phyloP scores from a whole-genome alignment of 192 early-diverging fungal genomes.

The Jimgerdemannia lactiflua region DNA sequence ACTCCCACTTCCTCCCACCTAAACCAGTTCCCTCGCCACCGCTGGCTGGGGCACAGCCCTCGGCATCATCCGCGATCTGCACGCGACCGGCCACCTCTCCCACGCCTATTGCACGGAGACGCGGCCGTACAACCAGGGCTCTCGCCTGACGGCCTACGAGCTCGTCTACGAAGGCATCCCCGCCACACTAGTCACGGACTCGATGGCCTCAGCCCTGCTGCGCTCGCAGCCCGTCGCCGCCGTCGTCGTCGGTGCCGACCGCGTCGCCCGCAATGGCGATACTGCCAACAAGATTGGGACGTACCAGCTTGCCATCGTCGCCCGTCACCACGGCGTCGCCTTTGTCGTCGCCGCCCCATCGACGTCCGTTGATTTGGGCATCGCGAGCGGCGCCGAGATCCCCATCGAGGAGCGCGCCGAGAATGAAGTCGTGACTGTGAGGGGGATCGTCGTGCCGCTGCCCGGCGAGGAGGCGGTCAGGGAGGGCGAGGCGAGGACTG shows the following conservation, averaged over 20 bases:
- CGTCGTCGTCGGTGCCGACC: conserved; percentile 95
- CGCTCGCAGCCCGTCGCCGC: conserved; percentile 62
- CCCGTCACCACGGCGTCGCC: conserved; percentile 73
- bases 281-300: conserved; percentile 99
- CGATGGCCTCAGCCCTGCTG: conserved; percentile 86
- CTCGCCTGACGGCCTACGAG: conserved; percentile 93
- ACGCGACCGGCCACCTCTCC: conserved; percentile 47
- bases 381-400: conserved; percentile 69
- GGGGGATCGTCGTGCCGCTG: conserved; percentile 41
- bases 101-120: conserved; percentile 96
- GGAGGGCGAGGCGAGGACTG: conserved; percentile 33
- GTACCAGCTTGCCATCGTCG: conserved; percentile 94
- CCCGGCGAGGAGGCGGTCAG: conserved; percentile 30
- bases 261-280: conserved; percentile 95
- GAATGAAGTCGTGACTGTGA: conserved; percentile 69
- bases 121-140: conserved; percentile 98
- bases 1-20: not conserved
- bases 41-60: conserved; percentile 91
- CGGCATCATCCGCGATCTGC: conserved; percentile 85
- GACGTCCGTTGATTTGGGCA: conserved; percentile 84
- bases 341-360: conserved; percentile 98
- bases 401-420: conserved; percentile 81
- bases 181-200: conserved; percentile 87
- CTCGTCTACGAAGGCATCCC: conserved; percentile 92
- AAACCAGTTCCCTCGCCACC: conserved; percentile 63